Percentiles rank a stretch among this genome's conserved stretches.
Conservation (phyloP, 2,329 filamentous ascomycete genomes). For the Passalora sequoiae region DNA sequence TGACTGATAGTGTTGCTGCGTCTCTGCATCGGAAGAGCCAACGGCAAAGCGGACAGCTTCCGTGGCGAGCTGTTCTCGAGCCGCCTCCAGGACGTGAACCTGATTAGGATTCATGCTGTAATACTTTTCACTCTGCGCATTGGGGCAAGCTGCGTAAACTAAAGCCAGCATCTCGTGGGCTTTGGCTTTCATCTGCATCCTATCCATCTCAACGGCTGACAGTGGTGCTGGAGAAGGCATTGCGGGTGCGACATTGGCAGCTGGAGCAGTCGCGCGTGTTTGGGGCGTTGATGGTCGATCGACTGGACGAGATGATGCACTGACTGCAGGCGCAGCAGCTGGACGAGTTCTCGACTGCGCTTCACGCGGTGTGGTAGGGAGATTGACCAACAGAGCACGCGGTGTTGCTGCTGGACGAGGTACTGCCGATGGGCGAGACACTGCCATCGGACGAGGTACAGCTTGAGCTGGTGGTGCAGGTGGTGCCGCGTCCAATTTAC, state of each 20-base stretch:
- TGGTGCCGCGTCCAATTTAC: neutral
- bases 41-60: neutral
- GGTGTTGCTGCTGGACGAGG: too few species aligned
- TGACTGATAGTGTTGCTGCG: too few species aligned
- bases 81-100: neutral
- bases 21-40: neutral
- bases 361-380: too few species aligned
- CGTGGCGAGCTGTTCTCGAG: neutral
- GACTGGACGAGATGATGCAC: neutral
- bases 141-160: neutral
- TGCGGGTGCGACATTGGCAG: neutral
- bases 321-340: neutral
- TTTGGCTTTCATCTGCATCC: neutral
- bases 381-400: too few species aligned
- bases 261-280: neutral
- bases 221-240: neutral
- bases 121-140: neutral
- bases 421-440: too few species aligned
- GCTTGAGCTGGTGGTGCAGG: neutral
- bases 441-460: neutral
- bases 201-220: neutral
- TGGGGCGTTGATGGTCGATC: neutral
- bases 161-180: neutral
- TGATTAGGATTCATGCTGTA: neutral
- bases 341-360: too few species aligned